These are phyloP conservation scores for Pseudogymnoascus sp. DNA, from an alignment of 2,329 filamentous ascomycete species.

Conservation along the genomic window DNA sequence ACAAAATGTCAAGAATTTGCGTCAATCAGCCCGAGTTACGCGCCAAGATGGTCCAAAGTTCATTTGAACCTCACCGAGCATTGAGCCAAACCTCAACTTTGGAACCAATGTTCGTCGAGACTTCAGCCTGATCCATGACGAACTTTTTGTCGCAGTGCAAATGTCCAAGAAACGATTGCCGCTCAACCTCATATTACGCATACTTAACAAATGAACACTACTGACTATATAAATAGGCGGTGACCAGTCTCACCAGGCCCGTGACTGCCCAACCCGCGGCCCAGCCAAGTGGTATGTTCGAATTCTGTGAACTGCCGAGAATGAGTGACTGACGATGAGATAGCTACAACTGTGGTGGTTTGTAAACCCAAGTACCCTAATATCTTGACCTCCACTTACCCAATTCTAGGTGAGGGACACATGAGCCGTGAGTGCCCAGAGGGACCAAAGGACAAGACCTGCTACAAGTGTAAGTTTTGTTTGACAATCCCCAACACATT, in stretches of 20 bases:
- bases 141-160: not conserved
- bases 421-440: constrained; percentile 88
- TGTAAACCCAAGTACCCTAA: constrained; percentile 30
- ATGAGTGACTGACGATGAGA: constrained; percentile 17
- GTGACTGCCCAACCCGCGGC: constrained; percentile 78
- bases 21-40: not conserved
- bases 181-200: not conserved
- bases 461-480: constrained; percentile 52
- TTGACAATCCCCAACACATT: not conserved
- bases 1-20: not conserved
- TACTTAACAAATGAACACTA: not conserved
- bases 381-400: constrained; percentile 22
- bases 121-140: not conserved
- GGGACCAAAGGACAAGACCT: constrained; percentile 79
- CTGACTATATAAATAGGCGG: constrained; percentile 45
- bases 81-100: not conserved
- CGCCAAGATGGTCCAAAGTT: not conserved
- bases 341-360: constrained; percentile 77
- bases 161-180: not conserved
- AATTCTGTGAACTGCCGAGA: not conserved
- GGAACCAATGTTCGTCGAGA: not conserved
- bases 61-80: not conserved
- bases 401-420: constrained; percentile 53
- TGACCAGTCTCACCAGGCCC: constrained; percentile 68
- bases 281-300: constrained; percentile 67